These are phyloP conservation scores for Tylopilus cervinicoccineus DNA, from an alignment of 768 basidiomycete species.

Conservation along the genomic window DNA sequence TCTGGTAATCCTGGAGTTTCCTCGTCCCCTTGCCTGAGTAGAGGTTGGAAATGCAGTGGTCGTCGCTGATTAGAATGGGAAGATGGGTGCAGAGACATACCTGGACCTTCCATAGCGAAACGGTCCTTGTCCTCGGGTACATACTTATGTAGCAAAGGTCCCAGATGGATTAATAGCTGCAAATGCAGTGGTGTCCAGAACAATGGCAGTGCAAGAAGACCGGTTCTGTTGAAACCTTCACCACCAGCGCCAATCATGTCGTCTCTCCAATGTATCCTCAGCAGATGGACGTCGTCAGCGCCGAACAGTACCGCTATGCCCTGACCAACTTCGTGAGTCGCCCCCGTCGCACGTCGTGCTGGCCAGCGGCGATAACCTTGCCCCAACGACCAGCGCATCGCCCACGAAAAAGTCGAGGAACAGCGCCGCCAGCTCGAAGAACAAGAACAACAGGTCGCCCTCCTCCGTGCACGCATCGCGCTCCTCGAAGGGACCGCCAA, in stretches of 20 bases:
- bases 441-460: slow-evolving; percentile 78
- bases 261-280: slow-evolving; percentile 10
- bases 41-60: no score
- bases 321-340: slow-evolving; percentile 72
- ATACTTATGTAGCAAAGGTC: no score
- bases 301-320: slow-evolving; percentile 79
- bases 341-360: neutral
- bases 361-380: neutral
- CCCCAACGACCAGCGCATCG: slow-evolving; percentile 51
- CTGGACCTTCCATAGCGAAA: no score
- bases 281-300: slow-evolving; percentile 34
- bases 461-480: slow-evolving; percentile 4
- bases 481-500: slow-evolving; percentile 47
- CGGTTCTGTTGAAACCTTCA: neutral
- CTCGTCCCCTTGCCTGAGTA: no score
- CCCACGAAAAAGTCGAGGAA: slow-evolving; percentile 85
- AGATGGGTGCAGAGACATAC: no score
- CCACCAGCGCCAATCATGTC: neutral
- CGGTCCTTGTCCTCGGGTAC: no score
- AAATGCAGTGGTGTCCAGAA: no score
- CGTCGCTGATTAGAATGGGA: no score
- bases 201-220: no score
- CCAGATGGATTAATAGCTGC: no score
- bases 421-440: slow-evolving; percentile 76
- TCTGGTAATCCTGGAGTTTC: no score